phyloP scores from a whole-genome alignment of 2,329 filamentous ascomycete species.

The Septoria linicola region DNA sequence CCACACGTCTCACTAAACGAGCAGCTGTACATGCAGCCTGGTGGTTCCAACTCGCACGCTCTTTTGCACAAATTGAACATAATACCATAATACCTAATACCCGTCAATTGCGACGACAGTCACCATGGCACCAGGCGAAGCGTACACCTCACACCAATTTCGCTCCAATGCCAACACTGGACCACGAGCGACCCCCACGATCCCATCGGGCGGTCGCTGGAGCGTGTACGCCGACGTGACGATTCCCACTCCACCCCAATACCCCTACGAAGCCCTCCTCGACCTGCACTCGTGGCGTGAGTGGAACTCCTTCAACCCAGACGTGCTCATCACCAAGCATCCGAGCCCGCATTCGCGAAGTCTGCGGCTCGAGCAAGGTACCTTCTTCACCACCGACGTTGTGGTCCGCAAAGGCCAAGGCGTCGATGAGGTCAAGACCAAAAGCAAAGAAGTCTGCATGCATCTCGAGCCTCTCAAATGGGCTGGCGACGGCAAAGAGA shows the following conservation, averaged over 20 bases:
- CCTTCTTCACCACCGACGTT: conserved; percentile 46
- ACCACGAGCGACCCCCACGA: conserved; percentile 32
- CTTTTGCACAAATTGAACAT: neutral
- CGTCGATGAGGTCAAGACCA: conserved; percentile 23
- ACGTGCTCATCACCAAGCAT: conserved; percentile 48
- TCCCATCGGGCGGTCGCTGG: conserved; percentile 37
- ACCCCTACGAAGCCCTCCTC: conserved; percentile 47
- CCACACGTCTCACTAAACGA: neutral
- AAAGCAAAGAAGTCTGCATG: conserved; percentile 39
- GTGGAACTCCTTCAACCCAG: conserved; percentile 51
- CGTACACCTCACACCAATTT: conserved; percentile 31
- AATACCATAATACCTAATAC: neutral
- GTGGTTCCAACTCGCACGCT: neutral
- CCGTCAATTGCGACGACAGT: neutral
- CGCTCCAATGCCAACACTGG: conserved; percentile 30
- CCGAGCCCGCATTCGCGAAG: conserved; percentile 29
- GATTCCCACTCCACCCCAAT: conserved; percentile 44
- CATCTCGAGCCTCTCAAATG: conserved; percentile 37
- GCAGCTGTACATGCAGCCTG: neutral
- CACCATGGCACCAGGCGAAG: conserved; percentile 17
- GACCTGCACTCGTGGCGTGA: conserved; percentile 48
- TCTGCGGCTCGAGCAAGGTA: conserved; percentile 40
- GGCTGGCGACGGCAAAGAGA: conserved; percentile 21
- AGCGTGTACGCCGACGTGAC: conserved; percentile 36
- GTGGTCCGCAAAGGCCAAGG: conserved; percentile 32